Conservation (phyloP, 2,329 filamentous ascomycete genomes). For the Aspergillus spinulosporus region DNA sequence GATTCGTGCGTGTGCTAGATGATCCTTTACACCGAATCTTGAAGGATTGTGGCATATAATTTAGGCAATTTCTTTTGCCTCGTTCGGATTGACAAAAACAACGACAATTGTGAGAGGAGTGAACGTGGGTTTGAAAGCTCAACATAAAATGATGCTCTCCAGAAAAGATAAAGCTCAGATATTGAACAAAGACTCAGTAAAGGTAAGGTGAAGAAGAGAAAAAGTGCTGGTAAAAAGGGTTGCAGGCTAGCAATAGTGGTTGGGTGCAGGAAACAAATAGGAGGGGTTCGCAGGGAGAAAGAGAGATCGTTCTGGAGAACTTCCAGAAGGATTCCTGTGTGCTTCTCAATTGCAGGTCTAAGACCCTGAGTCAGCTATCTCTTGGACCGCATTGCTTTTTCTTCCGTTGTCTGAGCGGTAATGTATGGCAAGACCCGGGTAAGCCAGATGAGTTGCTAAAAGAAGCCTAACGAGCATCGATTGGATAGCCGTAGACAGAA, state of each 20-base stretch:
- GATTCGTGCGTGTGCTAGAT: neutral
- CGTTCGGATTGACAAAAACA: neutral
- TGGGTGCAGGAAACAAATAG: neutral
- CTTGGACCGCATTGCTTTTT: slow-evolving; percentile 3
- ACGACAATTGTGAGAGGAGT: slow-evolving; percentile 3
- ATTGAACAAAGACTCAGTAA: neutral
- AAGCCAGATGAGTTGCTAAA: neutral
- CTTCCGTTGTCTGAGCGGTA: neutral
- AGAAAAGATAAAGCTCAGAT: neutral
- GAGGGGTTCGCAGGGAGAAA: slow-evolving; percentile 5
- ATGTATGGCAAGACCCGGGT: neutral
- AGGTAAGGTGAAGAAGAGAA: too few relatives aligned
- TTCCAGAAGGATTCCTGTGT: slow-evolving; percentile 12
- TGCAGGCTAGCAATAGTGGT: neutral
- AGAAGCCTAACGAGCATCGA: neutral
- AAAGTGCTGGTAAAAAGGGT: too few relatives aligned
- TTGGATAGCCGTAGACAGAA: too few relatives aligned
- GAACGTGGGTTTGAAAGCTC: neutral
- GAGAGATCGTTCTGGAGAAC: slow-evolving; percentile 9
- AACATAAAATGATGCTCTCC: slow-evolving; percentile 1
- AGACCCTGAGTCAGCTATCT: neutral
- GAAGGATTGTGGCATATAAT: neutral
- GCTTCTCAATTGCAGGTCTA: slow-evolving; percentile 4
- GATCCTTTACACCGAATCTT: neutral
- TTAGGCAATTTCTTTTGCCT: neutral